Percentiles rank a stretch among this genome's conserved stretches.
Evolutionary conservation across 2,329 filamentous ascomycete species (phyloP).

Genomic region (Cytospora piceicola): DNA sequence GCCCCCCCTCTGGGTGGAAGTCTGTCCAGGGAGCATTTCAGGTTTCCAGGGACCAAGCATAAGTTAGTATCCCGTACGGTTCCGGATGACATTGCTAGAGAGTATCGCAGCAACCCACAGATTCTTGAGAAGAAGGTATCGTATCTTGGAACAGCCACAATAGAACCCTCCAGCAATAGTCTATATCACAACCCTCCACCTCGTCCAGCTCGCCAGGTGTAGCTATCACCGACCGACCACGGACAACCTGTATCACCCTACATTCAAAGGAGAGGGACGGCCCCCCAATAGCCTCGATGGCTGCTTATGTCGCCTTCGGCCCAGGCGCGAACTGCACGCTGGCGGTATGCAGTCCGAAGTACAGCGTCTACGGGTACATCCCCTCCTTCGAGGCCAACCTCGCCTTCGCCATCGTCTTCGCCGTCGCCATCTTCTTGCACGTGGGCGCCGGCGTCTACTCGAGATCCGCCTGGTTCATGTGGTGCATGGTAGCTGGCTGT

Average conservation of each 20-base stretch:
- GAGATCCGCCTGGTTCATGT: conserved; percentile 53
- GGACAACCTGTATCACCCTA: conserved; percentile 1
- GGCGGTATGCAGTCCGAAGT: conserved; percentile 49
- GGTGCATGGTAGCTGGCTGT: conserved; percentile 60
- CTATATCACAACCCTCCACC: neutral
- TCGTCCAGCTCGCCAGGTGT: neutral
- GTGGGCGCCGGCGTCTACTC: conserved; percentile 50
- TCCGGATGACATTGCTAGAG: neutral
- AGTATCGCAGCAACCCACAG: neutral
- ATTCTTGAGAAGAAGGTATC: neutral
- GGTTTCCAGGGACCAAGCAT: neutral
- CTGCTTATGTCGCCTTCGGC: conserved; percentile 43
- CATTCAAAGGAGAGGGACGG: conserved; percentile 1
- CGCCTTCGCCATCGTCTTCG: conserved; percentile 49
- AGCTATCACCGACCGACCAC: conserved; percentile 10
- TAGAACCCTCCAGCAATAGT: neutral
- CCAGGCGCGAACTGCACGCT: conserved; percentile 55
- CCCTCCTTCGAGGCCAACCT: conserved; percentile 49
- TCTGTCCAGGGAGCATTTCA: neutral
- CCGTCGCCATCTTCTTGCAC: conserved; percentile 53
- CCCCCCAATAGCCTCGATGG: neutral
- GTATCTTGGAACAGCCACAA: neutral
- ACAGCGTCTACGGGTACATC: conserved; percentile 52
- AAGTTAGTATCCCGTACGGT: neutral
- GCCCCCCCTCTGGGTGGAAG: neutral